Conservation (phyloP, 192 early-diverging fungal species). For the Podila clonocystis region DNA sequence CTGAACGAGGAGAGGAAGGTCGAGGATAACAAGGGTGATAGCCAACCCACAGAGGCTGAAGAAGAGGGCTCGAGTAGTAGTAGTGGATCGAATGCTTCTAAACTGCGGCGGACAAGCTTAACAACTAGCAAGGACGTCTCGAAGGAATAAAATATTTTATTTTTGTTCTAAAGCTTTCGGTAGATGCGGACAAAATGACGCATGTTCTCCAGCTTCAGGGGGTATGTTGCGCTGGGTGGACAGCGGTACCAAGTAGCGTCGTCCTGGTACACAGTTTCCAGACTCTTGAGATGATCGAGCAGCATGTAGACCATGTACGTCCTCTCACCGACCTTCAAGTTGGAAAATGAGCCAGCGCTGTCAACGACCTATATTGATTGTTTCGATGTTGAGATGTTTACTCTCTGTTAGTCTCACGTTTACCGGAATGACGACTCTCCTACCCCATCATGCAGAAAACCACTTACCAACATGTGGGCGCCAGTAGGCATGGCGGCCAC, state of each 20-base stretch:
- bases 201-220: slow-evolving; percentile 89
- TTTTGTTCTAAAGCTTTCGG: slow-evolving; percentile 63
- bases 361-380: slow-evolving; percentile 89
- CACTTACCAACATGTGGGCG: slow-evolving; percentile 71
- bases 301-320: slow-evolving; percentile 94
- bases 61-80: neutral
- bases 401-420: too few relatives aligned
- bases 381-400: too few relatives aligned
- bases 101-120: neutral
- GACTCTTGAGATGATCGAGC: slow-evolving; percentile 79
- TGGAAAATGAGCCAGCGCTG: slow-evolving; percentile 93
- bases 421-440: too few relatives aligned
- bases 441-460: too few relatives aligned
- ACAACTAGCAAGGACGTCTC: neutral
- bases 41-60: neutral
- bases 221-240: slow-evolving; percentile 75
- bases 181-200: slow-evolving; percentile 91
- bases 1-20: slow-evolving; percentile 4
- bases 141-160: neutral
- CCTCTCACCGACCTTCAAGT: slow-evolving; percentile 74
- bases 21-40: neutral
- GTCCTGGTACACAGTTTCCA: slow-evolving; percentile 72
- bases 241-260: slow-evolving; percentile 84
- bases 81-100: neutral
- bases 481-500: slow-evolving; percentile 72